phyloP scores from a whole-genome alignment of 192 early-diverging fungal genomes.

The Coemansia sp. region DNA sequence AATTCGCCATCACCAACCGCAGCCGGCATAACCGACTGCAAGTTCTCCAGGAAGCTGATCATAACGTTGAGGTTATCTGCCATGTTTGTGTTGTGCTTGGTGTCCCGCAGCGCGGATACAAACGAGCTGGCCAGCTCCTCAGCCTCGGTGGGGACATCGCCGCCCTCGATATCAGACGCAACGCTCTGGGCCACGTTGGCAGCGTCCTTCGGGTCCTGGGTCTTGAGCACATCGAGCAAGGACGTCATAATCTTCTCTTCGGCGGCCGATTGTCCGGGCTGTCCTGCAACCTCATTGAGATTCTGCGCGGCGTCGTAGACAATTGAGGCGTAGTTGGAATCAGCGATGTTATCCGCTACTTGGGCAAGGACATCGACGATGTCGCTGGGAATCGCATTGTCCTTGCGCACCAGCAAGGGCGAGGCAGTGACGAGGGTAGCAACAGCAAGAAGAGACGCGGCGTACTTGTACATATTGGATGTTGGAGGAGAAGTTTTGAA shows the following conservation, averaged over 20 bases:
- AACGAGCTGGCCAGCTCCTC: not conserved
- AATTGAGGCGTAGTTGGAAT: not conserved
- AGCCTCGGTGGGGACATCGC: not conserved
- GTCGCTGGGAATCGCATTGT: not conserved
- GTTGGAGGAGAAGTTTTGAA: too few relatives aligned
- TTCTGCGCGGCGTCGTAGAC: not conserved
- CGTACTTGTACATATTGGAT: not conserved
- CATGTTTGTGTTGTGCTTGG: slow-evolving; percentile 3
- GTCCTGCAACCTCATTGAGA: not conserved
- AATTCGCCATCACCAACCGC: too few relatives aligned
- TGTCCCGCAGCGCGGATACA: not conserved
- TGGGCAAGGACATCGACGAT: not conserved
- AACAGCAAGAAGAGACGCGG: not conserved
- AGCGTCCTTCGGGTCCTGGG: not conserved
- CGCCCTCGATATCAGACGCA: not conserved
- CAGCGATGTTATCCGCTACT: not conserved
- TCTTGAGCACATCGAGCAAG: not conserved
- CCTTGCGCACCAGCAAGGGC: not conserved
- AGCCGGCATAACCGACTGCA: too few relatives aligned
- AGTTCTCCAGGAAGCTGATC: not conserved
- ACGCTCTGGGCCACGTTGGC: not conserved
- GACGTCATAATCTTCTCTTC: not conserved
- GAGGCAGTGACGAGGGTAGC: not conserved
- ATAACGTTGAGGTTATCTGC: not conserved
- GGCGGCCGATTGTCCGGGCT: too few relatives aligned